Percentiles rank a stretch among this genome's conserved stretches.
Evolutionary conservation across 2,329 filamentous ascomycete genomes (phyloP).

Genomic region (Periconia macrospinosa): DNA sequence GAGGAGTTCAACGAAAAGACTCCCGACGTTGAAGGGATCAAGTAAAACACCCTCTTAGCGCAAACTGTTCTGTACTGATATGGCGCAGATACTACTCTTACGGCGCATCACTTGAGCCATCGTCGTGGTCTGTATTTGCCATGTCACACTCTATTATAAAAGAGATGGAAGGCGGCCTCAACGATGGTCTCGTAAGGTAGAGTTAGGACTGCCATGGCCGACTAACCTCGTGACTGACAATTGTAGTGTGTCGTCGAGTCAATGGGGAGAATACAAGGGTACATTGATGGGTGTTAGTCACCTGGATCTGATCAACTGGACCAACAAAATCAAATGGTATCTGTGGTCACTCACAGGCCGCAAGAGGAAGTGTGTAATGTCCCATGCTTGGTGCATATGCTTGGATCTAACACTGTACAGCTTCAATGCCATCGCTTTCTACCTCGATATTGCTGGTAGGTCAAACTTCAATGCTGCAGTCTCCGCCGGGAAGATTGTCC

Average conservation of each 20-base stretch:
- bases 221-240: neutral
- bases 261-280: constrained; percentile 66
- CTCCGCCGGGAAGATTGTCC: neutral
- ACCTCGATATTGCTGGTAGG: constrained; percentile 66
- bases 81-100: constrained; percentile 60
- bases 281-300: constrained; percentile 66
- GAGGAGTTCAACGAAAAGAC: constrained; percentile 62
- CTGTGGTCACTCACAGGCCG: constrained; percentile 59
- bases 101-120: constrained; percentile 60
- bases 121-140: constrained; percentile 60
- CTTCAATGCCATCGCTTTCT: constrained; percentile 67
- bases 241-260: constrained; percentile 57
- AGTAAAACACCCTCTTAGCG: neutral
- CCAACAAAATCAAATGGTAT: constrained; percentile 62
- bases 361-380: constrained; percentile 52
- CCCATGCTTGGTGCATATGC: neutral
- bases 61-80: constrained; percentile 10
- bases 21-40: constrained; percentile 57
- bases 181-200: constrained; percentile 64
- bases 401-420: constrained; percentile 37
- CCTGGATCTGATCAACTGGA: constrained; percentile 69
- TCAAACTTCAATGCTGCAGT: neutral
- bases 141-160: constrained; percentile 59
- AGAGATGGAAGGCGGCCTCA: constrained; percentile 58
- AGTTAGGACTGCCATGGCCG: neutral